Evolutionary conservation across 768 basidiomycete species (phyloP), one percentile per base, ranked within the genome.

Genomic region (Russula olivacea): DNA sequence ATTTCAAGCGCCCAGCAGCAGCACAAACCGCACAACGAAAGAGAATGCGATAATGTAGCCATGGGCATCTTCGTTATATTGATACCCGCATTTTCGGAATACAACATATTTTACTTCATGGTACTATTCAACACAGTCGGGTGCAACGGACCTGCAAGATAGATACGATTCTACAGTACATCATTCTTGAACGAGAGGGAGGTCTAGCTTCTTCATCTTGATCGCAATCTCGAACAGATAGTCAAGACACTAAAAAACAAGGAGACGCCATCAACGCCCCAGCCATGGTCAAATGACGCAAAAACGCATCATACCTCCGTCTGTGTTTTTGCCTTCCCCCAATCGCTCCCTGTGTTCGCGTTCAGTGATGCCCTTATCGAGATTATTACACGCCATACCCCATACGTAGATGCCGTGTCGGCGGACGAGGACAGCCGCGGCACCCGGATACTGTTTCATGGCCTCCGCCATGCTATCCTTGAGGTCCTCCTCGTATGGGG

Each of bases 281-380:
- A 10, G 17, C 30, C 30, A 32, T 2, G 12, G 1, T 11, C 11
- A 11, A 11, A 15, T 47, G 11, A 15, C 1, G 2, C 21, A 40
- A 28, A 36, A 40, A 23, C 12, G 30, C 59, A 47, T 19, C 41
- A 56, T 47, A 85, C 88, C 80, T 93, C 91, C 0, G 89, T 84
- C 70, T 93, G 91, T 0, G 90, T 90, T 75, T 93, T 93, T 10
- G 91, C 91, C 71, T 89, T 91, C 74, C 91, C 83, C 91, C 91
- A 93, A 70, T 89, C 83, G 52, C 78, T 71, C 21, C 81, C 83
- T 85, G 53, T n/a, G 60, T 53, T 9, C 1, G 28, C 19, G 30
- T 32, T 15, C 3, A 12, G 55, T 7, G 66, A 40, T 21, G 21
- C 9, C 17, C 9, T 14, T 38, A 47, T 50, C 9, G 28, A 69